Conservation (phyloP, 176 grass and related monocot species). For the Oryza meyeriana region DNA sequence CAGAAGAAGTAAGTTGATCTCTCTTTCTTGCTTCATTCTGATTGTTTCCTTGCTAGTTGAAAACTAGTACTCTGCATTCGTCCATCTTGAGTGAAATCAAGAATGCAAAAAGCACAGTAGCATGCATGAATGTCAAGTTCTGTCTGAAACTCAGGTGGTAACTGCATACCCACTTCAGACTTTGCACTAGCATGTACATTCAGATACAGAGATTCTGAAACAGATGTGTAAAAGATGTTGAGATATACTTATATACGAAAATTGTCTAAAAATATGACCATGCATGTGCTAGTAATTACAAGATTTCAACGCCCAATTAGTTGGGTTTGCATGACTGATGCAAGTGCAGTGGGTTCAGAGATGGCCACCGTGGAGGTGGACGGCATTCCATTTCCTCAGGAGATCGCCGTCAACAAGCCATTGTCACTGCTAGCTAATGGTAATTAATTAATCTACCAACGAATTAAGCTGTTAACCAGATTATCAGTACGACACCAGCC, state of each 20-base stretch:
- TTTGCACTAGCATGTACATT: not conserved
- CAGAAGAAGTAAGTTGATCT: no score
- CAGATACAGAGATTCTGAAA: not conserved
- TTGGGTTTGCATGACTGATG: not conserved
- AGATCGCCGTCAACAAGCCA: constrained; percentile 16
- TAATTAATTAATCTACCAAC: not conserved
- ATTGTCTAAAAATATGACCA: not conserved
- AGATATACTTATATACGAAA: not conserved
- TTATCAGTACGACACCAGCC: not conserved
- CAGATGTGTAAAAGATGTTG: not conserved
- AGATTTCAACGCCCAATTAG: not conserved
- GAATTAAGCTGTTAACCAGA: not conserved
- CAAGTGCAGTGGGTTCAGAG: constrained; percentile 33
- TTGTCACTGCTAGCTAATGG: constrained; percentile 31
- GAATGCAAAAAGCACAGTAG: no score
- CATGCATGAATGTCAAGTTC: no score
- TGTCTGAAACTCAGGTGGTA: no score
- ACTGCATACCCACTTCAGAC: not conserved
- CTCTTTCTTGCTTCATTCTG: no score
- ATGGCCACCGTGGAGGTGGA: constrained; percentile 16
- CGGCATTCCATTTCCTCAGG: constrained; percentile 34
- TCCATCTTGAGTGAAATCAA: no score
- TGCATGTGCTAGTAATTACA: not conserved
- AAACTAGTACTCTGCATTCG: no score
- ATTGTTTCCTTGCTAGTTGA: no score